Percentiles rank a stretch among this genome's conserved stretches.
phyloP scores from a whole-genome alignment of 768 basidiomycete species.

The Serendipita sp. region DNA sequence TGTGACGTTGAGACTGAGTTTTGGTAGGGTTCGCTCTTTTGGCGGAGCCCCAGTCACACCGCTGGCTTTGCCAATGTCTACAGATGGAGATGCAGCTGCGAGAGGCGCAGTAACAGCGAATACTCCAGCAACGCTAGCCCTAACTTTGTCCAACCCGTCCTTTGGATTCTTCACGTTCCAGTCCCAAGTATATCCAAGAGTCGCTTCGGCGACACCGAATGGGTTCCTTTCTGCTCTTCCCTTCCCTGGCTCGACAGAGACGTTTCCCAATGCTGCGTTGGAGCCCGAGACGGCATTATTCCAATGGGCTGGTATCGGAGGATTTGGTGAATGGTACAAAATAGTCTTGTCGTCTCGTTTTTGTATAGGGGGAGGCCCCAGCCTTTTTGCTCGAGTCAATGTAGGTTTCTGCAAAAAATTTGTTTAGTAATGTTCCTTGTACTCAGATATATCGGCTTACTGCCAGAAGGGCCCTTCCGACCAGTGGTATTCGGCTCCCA shows the following conservation, averaged over 20 bases:
- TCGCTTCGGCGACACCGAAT: constrained; percentile 1
- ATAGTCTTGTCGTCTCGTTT: not conserved
- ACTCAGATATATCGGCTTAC: not conserved
- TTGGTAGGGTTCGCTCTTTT: not conserved
- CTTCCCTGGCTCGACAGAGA: not conserved
- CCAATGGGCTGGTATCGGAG: not conserved
- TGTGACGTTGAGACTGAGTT: not conserved
- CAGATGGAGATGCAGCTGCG: not conserved
- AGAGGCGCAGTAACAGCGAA: not conserved
- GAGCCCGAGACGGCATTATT: not conserved
- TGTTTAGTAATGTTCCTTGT: not conserved
- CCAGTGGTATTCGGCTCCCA: not conserved
- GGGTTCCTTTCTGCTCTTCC: not conserved
- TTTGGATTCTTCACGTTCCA: not conserved
- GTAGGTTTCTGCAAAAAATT: constrained; percentile 1
- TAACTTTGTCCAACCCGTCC: not conserved
- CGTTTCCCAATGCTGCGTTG: not conserved
- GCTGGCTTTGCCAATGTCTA: not conserved
- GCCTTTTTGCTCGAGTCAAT: not conserved
- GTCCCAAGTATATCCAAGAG: constrained; percentile 2
- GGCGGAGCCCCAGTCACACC: not conserved
- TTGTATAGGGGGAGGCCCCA: not conserved
- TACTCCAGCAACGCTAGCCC: not conserved
- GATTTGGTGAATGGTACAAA: not conserved
- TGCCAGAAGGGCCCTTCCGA: not conserved